Base-by-base conservation (phyloP, 2,329 filamentous ascomycete species). In the Colletotrichum sp. region DNA sequence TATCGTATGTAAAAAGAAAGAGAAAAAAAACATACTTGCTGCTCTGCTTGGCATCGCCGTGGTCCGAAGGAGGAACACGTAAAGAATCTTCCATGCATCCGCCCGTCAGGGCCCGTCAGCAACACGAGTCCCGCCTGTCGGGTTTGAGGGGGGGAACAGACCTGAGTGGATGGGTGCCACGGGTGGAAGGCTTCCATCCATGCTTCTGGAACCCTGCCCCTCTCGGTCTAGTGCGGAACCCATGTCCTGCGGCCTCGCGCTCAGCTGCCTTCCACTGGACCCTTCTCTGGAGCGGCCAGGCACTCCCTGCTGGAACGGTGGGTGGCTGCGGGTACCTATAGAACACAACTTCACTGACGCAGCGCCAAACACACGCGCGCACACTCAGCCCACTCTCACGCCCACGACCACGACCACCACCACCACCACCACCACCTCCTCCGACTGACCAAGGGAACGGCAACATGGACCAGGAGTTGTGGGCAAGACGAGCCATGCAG, bases 201-300 rank as follows among this genome's bases (percentile, higher is more conserved):
- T 55, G 65, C 67, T 77, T 77, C 75, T 77, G 36, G 75, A 77
- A 77, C 19, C n/a, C 61, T 77, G 72, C 71, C 32, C 16, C 11
- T 70, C 72, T 27, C 30, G 66, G 66, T 15, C 25, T 70, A 65
- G 75, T n/a, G 63, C 30, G 6, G 22, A 44, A 32, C 49, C 34
- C 19, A n/a, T 44, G 39, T 44, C 39, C 39, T 44, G 39, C 39
- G 36, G 36, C 36, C 36, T 39, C 36, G 36, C 36, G 36, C 36
- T 39, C 36, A 44, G 39, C 39, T 44, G 39, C 39, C 39, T 44
- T 8, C 16, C 39, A n/a, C 16, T 39, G 36, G 15, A 39, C 36
- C 36, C 36, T 44, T 16, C 8, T 36, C 34, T 36, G 15, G 34
- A 19, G 36, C 5, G 16, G 36, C 36, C 36, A 44, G 36, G 36